These are phyloP conservation scores for Umbilicus rupestris DNA, from an alignment of 164 flowering plant genomes.

Conservation along the genomic window DNA sequence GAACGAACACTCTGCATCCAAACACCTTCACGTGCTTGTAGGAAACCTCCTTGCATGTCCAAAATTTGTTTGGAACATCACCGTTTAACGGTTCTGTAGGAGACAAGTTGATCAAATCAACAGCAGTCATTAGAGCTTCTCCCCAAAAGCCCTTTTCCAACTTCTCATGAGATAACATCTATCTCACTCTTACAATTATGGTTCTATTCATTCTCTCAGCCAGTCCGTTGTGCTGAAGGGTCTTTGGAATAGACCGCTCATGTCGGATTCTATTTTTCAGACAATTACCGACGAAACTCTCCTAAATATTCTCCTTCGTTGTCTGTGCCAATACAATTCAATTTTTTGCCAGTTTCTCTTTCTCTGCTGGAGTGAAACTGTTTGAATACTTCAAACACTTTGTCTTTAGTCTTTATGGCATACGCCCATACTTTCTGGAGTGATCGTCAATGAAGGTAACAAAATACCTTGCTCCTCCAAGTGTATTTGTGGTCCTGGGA, in stretches of 20 bases:
- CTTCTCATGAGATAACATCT: too few species aligned
- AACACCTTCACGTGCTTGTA: constrained; percentile 11
- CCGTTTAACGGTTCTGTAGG: neutral
- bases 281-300: neutral
- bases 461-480: too few species aligned
- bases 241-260: constrained; percentile 1
- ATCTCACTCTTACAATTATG: too few species aligned
- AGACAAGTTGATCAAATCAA: constrained; percentile 5
- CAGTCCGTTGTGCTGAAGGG: constrained; percentile 5
- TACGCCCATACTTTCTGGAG: too few species aligned
- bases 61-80: constrained; percentile 6
- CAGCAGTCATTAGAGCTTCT: too few species aligned
- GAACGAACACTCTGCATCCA: constrained; percentile 1
- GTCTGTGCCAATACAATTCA: constrained; percentile 1
- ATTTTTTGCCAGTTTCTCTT: neutral
- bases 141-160: too few species aligned
- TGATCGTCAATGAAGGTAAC: too few species aligned
- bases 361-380: constrained; percentile 1
- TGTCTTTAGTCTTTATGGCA: too few species aligned
- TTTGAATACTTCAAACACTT: constrained; percentile 8
- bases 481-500: too few species aligned
- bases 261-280: neutral
- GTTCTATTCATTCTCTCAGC: too few species aligned
- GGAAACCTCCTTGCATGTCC: constrained; percentile 1
- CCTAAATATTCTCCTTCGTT: neutral